Evolutionary conservation across 495 filamentous ascomycete genomes (phyloP).

Genomic region (Neurospora sp.): DNA sequence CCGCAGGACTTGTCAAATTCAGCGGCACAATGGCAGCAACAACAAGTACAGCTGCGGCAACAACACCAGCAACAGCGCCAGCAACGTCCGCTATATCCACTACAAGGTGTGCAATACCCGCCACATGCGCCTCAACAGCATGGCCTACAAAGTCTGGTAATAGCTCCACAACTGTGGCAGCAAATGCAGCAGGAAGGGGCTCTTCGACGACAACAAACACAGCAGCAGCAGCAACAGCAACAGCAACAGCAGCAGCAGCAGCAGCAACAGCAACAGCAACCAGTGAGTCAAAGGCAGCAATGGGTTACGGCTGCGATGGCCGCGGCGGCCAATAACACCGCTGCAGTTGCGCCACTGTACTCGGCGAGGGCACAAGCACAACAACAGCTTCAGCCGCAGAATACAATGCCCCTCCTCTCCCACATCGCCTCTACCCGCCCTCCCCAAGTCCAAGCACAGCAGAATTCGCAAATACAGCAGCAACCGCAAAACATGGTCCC

Average conservation of each 20-base stretch:
- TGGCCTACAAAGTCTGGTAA: neutral
- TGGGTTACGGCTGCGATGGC: neutral
- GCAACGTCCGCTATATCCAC: neutral
- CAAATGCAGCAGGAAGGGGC: neutral
- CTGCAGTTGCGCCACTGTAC: neutral
- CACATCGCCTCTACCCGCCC: neutral
- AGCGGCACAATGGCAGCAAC: slow-evolving; percentile 8
- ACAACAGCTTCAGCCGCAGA: neutral
- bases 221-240: neutral
- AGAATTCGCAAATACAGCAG: neutral
- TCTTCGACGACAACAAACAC: neutral
- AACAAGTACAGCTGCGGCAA: slow-evolving; percentile 14
- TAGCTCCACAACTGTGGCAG: slow-evolving; percentile 2
- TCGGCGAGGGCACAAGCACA: neutral
- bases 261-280: neutral
- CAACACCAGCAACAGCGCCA: slow-evolving; percentile 10
- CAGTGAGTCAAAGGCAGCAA: neutral
- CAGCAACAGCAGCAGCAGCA: too few species aligned
- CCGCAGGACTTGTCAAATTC: neutral
- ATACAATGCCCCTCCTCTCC: neutral
- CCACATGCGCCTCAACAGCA: neutral
- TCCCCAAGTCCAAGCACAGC: neutral
- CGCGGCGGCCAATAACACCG: neutral
- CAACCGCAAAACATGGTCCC: neutral
- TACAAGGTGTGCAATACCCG: neutral